A percentile compares a stretch with the other conserved stretches of the same genome.
These are phyloP conservation scores for Phytophthora sp. DNA, from an alignment of 352 stramenopile species.

Conservation along the genomic window DNA sequence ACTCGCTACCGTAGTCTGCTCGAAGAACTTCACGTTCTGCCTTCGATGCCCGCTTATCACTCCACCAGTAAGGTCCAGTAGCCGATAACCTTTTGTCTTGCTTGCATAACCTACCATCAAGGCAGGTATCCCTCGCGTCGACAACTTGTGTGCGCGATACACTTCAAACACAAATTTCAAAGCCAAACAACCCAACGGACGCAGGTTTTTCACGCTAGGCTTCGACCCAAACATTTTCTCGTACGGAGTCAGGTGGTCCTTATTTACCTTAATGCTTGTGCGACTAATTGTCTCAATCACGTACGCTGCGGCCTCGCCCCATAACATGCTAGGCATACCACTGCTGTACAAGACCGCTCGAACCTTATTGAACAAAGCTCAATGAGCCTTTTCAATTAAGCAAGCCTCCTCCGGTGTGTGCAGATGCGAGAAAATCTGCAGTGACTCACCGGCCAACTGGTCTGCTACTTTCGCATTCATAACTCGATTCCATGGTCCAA, in stretches of 20 bases:
- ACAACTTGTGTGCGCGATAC: conserved; percentile 9
- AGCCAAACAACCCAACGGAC: conserved; percentile 18
- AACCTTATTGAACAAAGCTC: conserved; percentile 2
- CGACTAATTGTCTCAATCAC: conserved; percentile 18
- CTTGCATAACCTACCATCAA: conserved; percentile 5
- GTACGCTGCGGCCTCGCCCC: conserved; percentile 11
- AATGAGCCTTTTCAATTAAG: not conserved
- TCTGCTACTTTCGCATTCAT: not conserved
- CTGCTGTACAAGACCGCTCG: conserved; percentile 10
- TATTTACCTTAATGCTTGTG: conserved; percentile 14
- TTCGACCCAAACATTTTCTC: conserved; percentile 14
- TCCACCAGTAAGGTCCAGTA: conserved; percentile 7
- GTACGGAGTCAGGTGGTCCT: conserved; percentile 8
- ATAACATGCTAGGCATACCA: conserved; percentile 6
- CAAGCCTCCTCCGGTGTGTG: not conserved
- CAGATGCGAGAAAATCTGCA: conserved; percentile 21
- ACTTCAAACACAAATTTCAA: conserved; percentile 14
- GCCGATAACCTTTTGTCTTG: conserved; percentile 8
- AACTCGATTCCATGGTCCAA: conserved; percentile 11
- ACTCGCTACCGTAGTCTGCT: conserved; percentile 7
- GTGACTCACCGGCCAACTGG: conserved; percentile 5
- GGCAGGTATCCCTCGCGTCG: not conserved
- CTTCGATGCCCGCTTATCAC: conserved; percentile 5
- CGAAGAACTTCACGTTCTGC: conserved; percentile 19
- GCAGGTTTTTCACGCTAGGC: conserved; percentile 1